These are phyloP conservation scores for Collybia nuda DNA, from an alignment of 768 basidiomycete genomes.

Conservation along the genomic window DNA sequence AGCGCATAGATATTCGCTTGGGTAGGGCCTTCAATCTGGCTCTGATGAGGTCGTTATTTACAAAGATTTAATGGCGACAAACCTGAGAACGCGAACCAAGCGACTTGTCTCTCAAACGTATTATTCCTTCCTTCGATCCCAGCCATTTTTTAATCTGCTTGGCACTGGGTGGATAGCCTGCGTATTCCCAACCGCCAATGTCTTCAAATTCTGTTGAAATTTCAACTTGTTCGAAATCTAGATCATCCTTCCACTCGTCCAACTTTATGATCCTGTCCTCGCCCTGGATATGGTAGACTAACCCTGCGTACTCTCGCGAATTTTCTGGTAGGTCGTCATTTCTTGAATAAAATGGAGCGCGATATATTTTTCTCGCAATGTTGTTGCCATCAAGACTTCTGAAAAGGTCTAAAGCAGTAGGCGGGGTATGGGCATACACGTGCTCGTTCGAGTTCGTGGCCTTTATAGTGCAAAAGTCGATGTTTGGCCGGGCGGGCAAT, in stretches of 20 bases:
- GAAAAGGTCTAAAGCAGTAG: slow-evolving; percentile 46
- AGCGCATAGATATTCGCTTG: slow-evolving; percentile 71
- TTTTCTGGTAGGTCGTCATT: slow-evolving; percentile 64
- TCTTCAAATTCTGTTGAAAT: slow-evolving; percentile 9
- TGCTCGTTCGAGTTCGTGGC: slow-evolving; percentile 36
- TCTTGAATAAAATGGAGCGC: slow-evolving; percentile 78
- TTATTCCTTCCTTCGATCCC: slow-evolving; percentile 23
- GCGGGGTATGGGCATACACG: slow-evolving; percentile 50
- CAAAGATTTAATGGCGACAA: slow-evolving; percentile 4
- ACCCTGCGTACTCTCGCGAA: slow-evolving; percentile 78
- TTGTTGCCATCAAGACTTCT: slow-evolving; percentile 43
- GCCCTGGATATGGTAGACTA: slow-evolving; percentile 71
- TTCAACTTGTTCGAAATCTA: background rate
- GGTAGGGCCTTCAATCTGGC: slow-evolving; percentile 69
- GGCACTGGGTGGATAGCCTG: slow-evolving; percentile 61
- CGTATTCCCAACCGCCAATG: slow-evolving; percentile 81
- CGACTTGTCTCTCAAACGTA: slow-evolving; percentile 9
- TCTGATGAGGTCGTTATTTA: background rate
- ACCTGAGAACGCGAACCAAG: slow-evolving; percentile 44
- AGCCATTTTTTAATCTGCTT: slow-evolving; percentile 59
- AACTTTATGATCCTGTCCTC: slow-evolving; percentile 55
- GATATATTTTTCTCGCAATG: slow-evolving; percentile 65
- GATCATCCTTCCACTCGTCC: slow-evolving; percentile 52
- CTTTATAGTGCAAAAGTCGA: slow-evolving; percentile 23
- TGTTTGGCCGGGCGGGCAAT: slow-evolving; percentile 20